phyloP scores from a whole-genome alignment of 2,329 filamentous ascomycete species.

The Colletotrichum somersetense region DNA sequence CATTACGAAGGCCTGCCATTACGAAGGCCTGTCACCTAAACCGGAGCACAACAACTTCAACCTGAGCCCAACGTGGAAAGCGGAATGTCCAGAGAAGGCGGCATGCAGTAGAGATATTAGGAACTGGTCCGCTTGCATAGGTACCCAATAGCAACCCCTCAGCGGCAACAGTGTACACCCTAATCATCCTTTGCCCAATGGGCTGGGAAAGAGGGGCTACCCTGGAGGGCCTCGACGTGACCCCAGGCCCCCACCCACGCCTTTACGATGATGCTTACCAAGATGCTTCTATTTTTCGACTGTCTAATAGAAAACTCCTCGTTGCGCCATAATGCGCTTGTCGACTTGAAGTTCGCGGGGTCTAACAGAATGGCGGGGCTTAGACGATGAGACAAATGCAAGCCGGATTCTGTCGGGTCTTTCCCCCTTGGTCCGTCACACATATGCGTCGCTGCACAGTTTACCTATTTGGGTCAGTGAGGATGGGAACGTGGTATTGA shows the following conservation, averaged over 20 bases:
- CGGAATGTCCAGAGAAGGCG: slow-evolving; percentile 15
- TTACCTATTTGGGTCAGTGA: slow-evolving; percentile 6
- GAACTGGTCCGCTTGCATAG: slow-evolving; percentile 19
- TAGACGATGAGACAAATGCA: neutral
- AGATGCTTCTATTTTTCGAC: slow-evolving; percentile 40
- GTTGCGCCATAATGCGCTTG: neutral
- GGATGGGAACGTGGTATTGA: slow-evolving; percentile 26
- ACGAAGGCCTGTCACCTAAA: neutral
- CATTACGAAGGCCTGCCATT: neutral
- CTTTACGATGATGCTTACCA: slow-evolving; percentile 33
- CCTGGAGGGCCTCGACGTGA: slow-evolving; percentile 20
- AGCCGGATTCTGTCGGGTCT: neutral
- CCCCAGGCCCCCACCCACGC: slow-evolving; percentile 13
- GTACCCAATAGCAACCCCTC: neutral
- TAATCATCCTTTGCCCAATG: slow-evolving; percentile 29
- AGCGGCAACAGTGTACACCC: slow-evolving; percentile 18
- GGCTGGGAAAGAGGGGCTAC: slow-evolving; percentile 5
- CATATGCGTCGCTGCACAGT: slow-evolving; percentile 10
- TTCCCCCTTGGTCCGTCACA: slow-evolving; percentile 4
- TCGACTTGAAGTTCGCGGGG: neutral
- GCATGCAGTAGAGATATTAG: slow-evolving; percentile 18
- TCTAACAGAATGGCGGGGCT: slow-evolving; percentile 22
- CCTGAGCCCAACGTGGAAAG: slow-evolving; percentile 18
- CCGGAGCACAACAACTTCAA: neutral
- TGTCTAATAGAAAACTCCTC: neutral